Percentiles rank a stretch among this genome's conserved stretches.
These are phyloP conservation scores for Durusdinium trenchii DNA, from an alignment of 73 alveolate species.

Conservation along the genomic window DNA sequence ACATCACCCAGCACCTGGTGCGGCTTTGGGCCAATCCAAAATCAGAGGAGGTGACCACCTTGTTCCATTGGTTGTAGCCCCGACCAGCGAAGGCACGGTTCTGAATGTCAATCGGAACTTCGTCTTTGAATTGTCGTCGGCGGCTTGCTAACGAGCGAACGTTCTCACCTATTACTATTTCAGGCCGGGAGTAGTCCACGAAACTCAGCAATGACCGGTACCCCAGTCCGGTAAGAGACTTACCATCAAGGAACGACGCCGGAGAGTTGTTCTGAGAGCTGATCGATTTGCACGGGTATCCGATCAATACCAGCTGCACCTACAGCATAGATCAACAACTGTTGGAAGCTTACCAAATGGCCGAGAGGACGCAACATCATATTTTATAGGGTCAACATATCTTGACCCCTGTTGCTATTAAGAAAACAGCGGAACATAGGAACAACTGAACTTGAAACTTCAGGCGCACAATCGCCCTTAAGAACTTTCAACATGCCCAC, in stretches of 20 bases:
- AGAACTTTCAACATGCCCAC: not conserved
- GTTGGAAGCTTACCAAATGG: not conserved
- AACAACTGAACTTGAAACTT: not conserved
- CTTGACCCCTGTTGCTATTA: not conserved
- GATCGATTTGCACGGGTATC: not conserved
- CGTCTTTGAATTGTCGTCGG: not conserved
- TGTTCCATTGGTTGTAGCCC: not conserved
- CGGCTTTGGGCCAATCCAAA: not conserved
- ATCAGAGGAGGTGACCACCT: not conserved
- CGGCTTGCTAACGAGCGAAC: not conserved
- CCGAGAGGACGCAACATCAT: not conserved
- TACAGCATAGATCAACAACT: not conserved
- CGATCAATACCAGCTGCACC: not conserved
- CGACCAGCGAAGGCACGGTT: not conserved
- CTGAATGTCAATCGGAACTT: not conserved
- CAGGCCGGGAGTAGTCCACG: not conserved
- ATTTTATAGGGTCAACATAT: not conserved
- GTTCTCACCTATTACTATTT: not conserved
- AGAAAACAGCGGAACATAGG: not conserved
- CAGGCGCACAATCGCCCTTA: not conserved
- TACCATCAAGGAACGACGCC: not conserved
- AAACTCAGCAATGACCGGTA: not conserved
- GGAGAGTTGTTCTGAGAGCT: not conserved
- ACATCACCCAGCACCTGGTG: constrained; percentile 1
- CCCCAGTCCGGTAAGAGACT: not conserved